Percentiles rank a stretch among this genome's conserved stretches.
Conservation (phyloP, 805 yeast genomes). For the Pichia deserticola region DNA sequence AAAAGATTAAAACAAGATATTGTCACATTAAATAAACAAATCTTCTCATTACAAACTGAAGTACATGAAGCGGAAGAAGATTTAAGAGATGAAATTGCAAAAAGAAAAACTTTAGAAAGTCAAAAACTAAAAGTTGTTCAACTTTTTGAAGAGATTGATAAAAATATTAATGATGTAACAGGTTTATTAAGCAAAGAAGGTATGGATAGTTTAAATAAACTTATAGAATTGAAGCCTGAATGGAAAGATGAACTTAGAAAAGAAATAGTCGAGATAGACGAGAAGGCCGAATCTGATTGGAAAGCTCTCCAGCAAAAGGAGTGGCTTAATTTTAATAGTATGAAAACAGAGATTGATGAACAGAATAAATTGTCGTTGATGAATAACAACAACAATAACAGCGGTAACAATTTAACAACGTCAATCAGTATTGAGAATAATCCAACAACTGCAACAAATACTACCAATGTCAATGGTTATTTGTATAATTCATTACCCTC, state of each 20-base stretch:
- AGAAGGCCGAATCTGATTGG: conserved; percentile 32
- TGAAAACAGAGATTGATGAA: conserved; percentile 20
- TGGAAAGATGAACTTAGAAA: conserved; percentile 25
- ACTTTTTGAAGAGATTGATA: conserved; percentile 19
- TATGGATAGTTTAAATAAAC: conserved; percentile 14
- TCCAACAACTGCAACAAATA: conserved; percentile 15
- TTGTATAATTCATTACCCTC: conserved; percentile 4
- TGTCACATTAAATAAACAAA: conserved; percentile 23
- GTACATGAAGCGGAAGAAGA: conserved; percentile 28
- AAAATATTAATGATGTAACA: conserved; percentile 21
- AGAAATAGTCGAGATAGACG: conserved; percentile 27
- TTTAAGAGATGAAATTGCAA: conserved; percentile 22
- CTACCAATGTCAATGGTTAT: conserved; percentile 6
- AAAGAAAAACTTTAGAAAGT: conserved; percentile 22
- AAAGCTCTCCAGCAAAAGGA: conserved; percentile 33
- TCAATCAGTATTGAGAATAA: not conserved
- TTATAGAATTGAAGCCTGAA: conserved; percentile 22
- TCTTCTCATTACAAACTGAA: conserved; percentile 21
- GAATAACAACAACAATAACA: conserved; percentile 19
- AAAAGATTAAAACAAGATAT: conserved; percentile 16
- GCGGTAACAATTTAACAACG: conserved; percentile 14
- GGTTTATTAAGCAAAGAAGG: conserved; percentile 27
- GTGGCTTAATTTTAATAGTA: conserved; percentile 23
- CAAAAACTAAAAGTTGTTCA: conserved; percentile 17
- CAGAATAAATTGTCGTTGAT: conserved; percentile 3